These are phyloP conservation scores for Sugiyamaella castrensis DNA, from an alignment of 1,139 yeast genomes.

Conservation along the genomic window DNA sequence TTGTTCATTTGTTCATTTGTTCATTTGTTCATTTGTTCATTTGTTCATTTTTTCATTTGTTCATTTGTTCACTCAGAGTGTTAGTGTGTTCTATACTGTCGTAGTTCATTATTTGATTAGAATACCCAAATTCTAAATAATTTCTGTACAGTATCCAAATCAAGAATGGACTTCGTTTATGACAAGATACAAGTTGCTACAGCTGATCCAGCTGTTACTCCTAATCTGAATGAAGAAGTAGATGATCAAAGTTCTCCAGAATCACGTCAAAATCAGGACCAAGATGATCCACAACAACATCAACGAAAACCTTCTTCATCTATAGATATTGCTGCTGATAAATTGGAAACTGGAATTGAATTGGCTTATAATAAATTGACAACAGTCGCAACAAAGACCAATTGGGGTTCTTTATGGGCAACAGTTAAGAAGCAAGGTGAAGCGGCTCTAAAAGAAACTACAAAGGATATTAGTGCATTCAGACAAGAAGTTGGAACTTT, in stretches of 20 bases:
- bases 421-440: slow-evolving; percentile 40
- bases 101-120: too few species aligned
- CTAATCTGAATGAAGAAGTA: neutral
- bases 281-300: slow-evolving; percentile 11
- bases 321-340: slow-evolving; percentile 39
- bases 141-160: neutral
- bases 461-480: slow-evolving; percentile 33
- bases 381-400: slow-evolving; percentile 25
- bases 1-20: too few species aligned
- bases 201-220: slow-evolving; percentile 5
- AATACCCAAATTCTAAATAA: neutral
- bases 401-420: slow-evolving; percentile 40
- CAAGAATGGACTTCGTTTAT: slow-evolving; percentile 28
- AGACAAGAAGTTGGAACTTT: slow-evolving; percentile 27
- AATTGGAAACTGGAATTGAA: slow-evolving; percentile 54
- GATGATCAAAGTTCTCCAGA: slow-evolving; percentile 1
- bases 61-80: too few species aligned
- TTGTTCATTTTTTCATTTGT: too few species aligned
- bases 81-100: too few species aligned
- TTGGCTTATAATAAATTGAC: slow-evolving; percentile 48
- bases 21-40: too few species aligned
- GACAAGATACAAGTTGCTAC: slow-evolving; percentile 26
- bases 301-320: slow-evolving; percentile 20
- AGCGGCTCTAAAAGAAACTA: slow-evolving; percentile 44
- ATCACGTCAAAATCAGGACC: neutral